Conservation (phyloP, 495 filamentous ascomycete species). For the Podospora pseudocomata region DNA sequence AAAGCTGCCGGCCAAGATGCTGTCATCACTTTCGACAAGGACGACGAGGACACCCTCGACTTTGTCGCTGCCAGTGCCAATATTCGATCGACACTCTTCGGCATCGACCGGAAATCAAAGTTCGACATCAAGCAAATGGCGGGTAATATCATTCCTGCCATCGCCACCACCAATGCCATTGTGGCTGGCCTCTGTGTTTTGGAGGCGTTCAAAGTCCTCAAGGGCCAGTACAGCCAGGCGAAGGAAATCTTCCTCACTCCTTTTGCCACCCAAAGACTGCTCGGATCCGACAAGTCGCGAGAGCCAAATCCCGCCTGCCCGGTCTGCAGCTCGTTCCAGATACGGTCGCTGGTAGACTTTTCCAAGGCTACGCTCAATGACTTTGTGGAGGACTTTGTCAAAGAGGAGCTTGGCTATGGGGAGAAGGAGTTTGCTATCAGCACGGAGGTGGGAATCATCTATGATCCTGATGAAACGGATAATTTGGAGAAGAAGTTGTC, state of each 20-base stretch:
- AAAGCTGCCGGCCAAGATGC: conserved; percentile 50
- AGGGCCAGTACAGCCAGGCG: conserved; percentile 61
- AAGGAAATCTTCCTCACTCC: conserved; percentile 77
- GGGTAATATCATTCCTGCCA: conserved; percentile 97
- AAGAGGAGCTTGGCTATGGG: conserved; percentile 68
- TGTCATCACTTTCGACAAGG: conserved; percentile 89
- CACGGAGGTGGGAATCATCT: conserved; percentile 69
- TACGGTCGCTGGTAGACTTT: conserved; percentile 64
- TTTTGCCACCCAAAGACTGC: conserved; percentile 70
- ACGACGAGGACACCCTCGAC: conserved; percentile 91
- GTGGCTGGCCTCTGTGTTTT: conserved; percentile 90
- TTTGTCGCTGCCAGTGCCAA: conserved; percentile 92
- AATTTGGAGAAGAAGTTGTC: conserved; percentile 74
- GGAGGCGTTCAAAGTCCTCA: conserved; percentile 88
- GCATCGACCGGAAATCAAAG: conserved; percentile 80
- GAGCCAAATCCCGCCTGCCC: conserved; percentile 76
- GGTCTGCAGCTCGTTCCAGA: conserved; percentile 72
- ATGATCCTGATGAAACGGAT: conserved; percentile 84
- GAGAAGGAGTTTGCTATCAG: conserved; percentile 74
- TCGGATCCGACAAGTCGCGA: conserved; percentile 66
- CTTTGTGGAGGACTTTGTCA: conserved; percentile 71
- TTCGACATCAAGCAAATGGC: conserved; percentile 99
- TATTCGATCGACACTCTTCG: conserved; percentile 78
- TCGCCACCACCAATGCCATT: conserved; percentile 97
- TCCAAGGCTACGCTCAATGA: conserved; percentile 73